These are phyloP conservation scores for Apiospora koreana DNA, from an alignment of 2,329 filamentous ascomycete species.

Conservation along the genomic window DNA sequence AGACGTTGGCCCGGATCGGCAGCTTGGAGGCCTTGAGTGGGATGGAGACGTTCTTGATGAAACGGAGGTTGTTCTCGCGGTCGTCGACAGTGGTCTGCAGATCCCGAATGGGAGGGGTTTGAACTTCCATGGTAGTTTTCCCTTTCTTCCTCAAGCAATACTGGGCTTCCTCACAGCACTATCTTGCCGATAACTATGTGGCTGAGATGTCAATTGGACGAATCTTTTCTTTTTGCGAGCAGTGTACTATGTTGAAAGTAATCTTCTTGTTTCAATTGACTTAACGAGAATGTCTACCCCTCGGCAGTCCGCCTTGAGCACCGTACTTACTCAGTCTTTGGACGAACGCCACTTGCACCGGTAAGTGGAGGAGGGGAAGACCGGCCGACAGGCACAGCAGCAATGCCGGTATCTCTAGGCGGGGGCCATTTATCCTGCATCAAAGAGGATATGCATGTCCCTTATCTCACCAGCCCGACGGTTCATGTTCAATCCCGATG, in stretches of 20 bases:
- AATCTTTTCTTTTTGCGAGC: background rate
- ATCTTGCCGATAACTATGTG: background rate
- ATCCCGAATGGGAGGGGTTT: constrained; percentile 23
- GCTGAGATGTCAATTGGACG: background rate
- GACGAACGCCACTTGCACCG: constrained; percentile 6
- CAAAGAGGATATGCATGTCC: background rate
- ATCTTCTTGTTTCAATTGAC: background rate
- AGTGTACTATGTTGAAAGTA: background rate
- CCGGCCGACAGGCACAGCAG: background rate
- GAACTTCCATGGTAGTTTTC: constrained; percentile 20
- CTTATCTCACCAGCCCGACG: background rate
- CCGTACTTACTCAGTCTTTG: background rate
- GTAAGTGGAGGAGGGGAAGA: constrained; percentile 13
- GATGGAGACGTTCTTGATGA: constrained; percentile 36
- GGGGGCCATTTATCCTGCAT: background rate
- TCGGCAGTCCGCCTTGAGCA: background rate
- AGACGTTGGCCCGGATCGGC: constrained; percentile 40
- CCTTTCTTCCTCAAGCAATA: too few relatives aligned
- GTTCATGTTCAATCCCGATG: background rate
- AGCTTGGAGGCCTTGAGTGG: constrained; percentile 30
- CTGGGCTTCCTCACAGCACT: background rate
- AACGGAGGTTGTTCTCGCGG: constrained; percentile 28
- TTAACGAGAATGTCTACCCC: background rate
- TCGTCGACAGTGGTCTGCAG: constrained; percentile 22
- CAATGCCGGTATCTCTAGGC: background rate